These are phyloP conservation scores for Hypoxylon sp. DNA, from an alignment of 2,329 filamentous ascomycete genomes.

Conservation along the genomic window DNA sequence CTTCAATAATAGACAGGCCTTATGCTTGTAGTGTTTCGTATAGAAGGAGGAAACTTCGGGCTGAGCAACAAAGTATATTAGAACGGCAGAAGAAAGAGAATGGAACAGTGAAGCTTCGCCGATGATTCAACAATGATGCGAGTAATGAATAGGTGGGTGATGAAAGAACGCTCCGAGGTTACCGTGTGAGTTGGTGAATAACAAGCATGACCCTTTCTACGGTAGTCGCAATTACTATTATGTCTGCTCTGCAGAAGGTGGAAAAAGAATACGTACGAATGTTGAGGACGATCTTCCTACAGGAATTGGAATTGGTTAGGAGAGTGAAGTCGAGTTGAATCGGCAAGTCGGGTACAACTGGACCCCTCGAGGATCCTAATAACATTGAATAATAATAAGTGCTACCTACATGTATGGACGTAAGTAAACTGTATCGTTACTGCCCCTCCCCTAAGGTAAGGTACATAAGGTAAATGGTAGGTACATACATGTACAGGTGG, in stretches of 20 bases:
- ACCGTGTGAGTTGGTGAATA: slow-evolving; percentile 19
- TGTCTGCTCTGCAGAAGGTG: slow-evolving; percentile 43
- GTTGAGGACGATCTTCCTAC: slow-evolving; percentile 11
- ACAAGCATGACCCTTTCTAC: slow-evolving; percentile 27
- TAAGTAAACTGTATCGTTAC: slow-evolving; percentile 11
- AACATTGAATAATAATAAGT: slow-evolving; percentile 29
- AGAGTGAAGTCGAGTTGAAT: slow-evolving; percentile 35
- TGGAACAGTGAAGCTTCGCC: slow-evolving; percentile 16
- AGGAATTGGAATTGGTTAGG: slow-evolving; percentile 21
- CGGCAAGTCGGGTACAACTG: slow-evolving; percentile 29
- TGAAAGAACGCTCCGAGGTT: slow-evolving; percentile 38
- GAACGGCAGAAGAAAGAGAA: slow-evolving; percentile 24
- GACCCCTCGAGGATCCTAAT: slow-evolving; percentile 41
- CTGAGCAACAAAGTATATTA: slow-evolving; percentile 19
- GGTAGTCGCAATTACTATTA: slow-evolving; percentile 28
- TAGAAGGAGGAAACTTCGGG: slow-evolving; percentile 23
- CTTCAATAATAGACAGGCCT: slow-evolving; percentile 10
- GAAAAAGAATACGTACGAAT: slow-evolving; percentile 26
- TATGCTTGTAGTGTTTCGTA: slow-evolving; percentile 42
- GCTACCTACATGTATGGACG: background rate
- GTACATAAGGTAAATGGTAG: slow-evolving; percentile 16
- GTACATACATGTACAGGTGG: slow-evolving; percentile 21
- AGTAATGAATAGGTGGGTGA: slow-evolving; percentile 19
- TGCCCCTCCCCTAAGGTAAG: slow-evolving; percentile 30
- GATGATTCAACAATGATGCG: slow-evolving; percentile 24